These are phyloP conservation scores for Diutina neorugosa DNA, from an alignment of 1,139 yeast species.

Conservation along the genomic window DNA sequence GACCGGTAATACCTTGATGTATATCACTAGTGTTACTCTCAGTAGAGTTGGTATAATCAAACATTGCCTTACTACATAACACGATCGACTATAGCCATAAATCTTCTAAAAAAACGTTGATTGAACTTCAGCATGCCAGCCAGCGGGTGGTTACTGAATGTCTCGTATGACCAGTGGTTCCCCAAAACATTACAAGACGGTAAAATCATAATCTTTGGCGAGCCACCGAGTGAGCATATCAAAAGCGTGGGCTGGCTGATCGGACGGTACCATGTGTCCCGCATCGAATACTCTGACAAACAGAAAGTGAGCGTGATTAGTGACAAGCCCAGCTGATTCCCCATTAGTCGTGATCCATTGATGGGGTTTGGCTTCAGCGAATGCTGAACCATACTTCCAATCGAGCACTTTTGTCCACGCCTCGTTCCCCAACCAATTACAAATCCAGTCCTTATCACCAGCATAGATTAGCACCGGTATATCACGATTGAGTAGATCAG, in stretches of 20 bases:
- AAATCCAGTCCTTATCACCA: constrained; percentile 78
- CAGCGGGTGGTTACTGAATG: no score
- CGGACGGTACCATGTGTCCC: constrained; percentile 73
- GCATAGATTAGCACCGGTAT: constrained; percentile 70
- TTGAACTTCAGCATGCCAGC: no score
- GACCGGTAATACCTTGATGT: no score
- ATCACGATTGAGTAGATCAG: constrained; percentile 41
- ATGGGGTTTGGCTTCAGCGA: constrained; percentile 15
- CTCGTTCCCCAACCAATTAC: constrained; percentile 79
- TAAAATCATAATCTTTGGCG: constrained; percentile 29
- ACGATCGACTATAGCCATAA: no score
- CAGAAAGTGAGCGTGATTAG: constrained; percentile 41
- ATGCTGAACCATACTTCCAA: constrained; percentile 51
- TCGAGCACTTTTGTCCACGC: constrained; percentile 65
- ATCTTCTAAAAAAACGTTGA: no score
- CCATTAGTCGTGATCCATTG: not conserved
- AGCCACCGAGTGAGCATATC: constrained; percentile 78
- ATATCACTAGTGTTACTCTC: no score
- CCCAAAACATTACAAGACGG: no score
- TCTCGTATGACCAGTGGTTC: no score
- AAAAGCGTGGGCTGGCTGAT: constrained; percentile 64
- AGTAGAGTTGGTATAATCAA: no score
- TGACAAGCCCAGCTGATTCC: constrained; percentile 41
- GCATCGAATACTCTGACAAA: constrained; percentile 54
- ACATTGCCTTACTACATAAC: no score